Base-by-base conservation (phyloP, 345 rosid genomes). In the Populus alba region DNA sequence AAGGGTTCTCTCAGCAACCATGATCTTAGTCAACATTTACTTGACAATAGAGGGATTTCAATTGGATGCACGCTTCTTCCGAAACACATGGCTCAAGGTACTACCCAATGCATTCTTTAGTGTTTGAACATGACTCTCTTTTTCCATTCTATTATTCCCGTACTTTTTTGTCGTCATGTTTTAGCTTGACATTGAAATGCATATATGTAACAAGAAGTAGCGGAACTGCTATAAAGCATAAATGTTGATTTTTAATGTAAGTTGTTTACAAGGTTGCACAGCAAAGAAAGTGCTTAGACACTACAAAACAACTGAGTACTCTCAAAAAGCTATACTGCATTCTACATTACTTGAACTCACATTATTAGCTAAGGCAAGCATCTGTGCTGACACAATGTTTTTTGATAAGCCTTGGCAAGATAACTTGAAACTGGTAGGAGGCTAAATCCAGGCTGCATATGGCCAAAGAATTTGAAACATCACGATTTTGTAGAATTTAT, bases 81-180 rank as follows among this genome's bases (percentile, higher is more conserved):
- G 12, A 81, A 83, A 70, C 47, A 77, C 75, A 71, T 78, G 62
- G 43, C 73, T 80, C 86, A 62, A 82, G 91, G 93, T 88, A 83
- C 77, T 51, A 13, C 37, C 62, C n/a, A 25, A 35, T 72, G 66
- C 47, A 63, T 57, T 75, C 63, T 76, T 68, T 17, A 33, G 33
- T 33, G 8, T 57, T 66, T 29, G 62, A 66, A 27, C n/a, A 23
- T 45, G 73, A 17, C 10, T 11, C 59, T 9, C 0, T n/a, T 6
- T 72, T n/a, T 27, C 49, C 51, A 49, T 35, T 9, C 37, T 53
- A 55, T 62, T 27, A 35, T 53, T 29, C 43, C 22, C 10, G 15
- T 11, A n/a, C 29, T 16, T 8, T 33, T 29, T 16, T 27, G 10
- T 38, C 49, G 5, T 33, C 47, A 12, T 78, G 71, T 35, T 63